Base-by-base conservation (phyloP, 257 asterid species). In the Forsythia suspensa region DNA sequence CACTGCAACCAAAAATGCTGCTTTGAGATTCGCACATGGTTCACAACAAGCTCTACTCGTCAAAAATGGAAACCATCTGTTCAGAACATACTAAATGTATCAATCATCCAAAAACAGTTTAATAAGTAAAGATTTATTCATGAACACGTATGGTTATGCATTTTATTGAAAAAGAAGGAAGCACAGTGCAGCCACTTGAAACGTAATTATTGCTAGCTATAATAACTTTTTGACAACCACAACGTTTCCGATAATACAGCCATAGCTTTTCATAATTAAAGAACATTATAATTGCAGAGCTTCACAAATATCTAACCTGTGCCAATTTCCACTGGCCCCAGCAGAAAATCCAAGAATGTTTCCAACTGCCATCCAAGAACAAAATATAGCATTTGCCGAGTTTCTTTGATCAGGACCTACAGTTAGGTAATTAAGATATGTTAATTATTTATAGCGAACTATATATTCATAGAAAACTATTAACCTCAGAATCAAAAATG, bases 321-420 rank as follows among this genome's bases (percentile, higher is more conserved):
- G 92, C 99, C 99, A 96, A 76, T 85, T 85, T 85, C 98, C 99
- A 79, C 98, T 96, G 48, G 99, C 92, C 79, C 99, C 99, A 43
- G 99, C 79, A 75, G 99, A 96, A 90, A 96, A 96, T 80, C 99
- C 99, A 66, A 96, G 89, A 90, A 96, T 94, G 81, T 96, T 96
- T 73, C 98, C 98, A 82, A 96, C 94, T 73, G 99, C 99, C 99
- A 96, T 96, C 99, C 99, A 96, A 21, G 92, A 82, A 87, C 98
- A 94, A 89, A 94, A 96, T 78, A 96, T 67, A 37, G 99, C 98
- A 83, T 96, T 96, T n/a, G 99, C 94, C 2, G 97, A 88, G 83
- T 92, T 94, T 85, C 98, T 94, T 84, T 96, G 99, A 52, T 92
- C 95, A 59, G 99, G 99, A 76, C 98, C 99, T 96, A 80, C 71